Percentiles rank a stretch among this genome's conserved stretches.
Conservation (phyloP, 179 eudicot species). For the Amaranthus tricolor region DNA sequence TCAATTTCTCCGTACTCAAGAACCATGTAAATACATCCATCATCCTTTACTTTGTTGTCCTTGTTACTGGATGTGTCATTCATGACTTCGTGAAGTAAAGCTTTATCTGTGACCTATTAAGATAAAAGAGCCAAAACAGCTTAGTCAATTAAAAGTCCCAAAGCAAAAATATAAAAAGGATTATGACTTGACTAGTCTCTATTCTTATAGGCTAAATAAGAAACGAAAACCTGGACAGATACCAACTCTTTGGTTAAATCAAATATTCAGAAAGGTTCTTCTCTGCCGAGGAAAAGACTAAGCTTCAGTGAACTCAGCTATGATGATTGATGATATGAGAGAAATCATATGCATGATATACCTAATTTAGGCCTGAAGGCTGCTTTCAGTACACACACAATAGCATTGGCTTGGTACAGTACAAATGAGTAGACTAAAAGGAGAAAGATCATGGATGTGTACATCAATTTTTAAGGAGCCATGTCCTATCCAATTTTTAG, state of each 20-base stretch:
- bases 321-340: background rate
- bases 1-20: conserved; percentile 98
- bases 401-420: background rate
- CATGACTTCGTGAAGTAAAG: conserved; percentile 76
- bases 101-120: conserved; percentile 90
- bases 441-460: background rate
- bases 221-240: background rate
- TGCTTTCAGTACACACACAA: background rate
- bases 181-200: background rate
- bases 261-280: conserved; percentile 3
- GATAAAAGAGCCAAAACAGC: background rate
- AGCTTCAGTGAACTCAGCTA: background rate
- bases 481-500: background rate
- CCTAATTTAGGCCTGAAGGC: background rate
- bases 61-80: conserved; percentile 68
- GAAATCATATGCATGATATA: background rate
- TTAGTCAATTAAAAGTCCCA: conserved; percentile 9
- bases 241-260: conserved; percentile 1
- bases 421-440: background rate
- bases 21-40: conserved; percentile 89
- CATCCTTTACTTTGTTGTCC: conserved; percentile 75
- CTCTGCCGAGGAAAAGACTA: background rate
- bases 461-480: background rate
- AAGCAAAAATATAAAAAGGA: background rate
- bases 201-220: background rate